Conservation (phyloP, 1,284 basidiomycete genomes). For the Sporisorium sorghi region DNA sequence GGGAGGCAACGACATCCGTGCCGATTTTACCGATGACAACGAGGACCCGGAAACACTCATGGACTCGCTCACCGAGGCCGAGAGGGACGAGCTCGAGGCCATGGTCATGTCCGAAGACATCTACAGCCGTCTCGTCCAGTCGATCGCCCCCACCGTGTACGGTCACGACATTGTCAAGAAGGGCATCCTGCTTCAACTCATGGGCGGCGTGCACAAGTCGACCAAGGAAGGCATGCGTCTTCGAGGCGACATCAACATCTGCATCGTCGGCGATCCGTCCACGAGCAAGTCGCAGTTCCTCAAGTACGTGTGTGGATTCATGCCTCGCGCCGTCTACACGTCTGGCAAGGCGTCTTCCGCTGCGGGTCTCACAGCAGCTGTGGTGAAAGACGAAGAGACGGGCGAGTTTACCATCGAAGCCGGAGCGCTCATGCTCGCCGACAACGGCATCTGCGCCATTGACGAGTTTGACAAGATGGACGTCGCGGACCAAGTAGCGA, state of each 20-base stretch:
- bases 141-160: slow-evolving; percentile 97
- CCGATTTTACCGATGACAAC: slow-evolving; percentile 88
- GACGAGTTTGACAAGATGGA: slow-evolving; percentile 99
- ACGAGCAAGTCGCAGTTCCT: slow-evolving; percentile 98
- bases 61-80: slow-evolving; percentile 87
- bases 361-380: slow-evolving; percentile 97
- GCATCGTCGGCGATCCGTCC: slow-evolving; percentile 96
- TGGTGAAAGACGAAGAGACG: slow-evolving; percentile 97
- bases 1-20: slow-evolving; percentile 47
- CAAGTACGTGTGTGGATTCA: slow-evolving; percentile 99
- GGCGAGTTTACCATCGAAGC: slow-evolving; percentile 99
- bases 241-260: slow-evolving; percentile 97
- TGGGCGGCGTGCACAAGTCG: slow-evolving; percentile 99
- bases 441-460: slow-evolving; percentile 99
- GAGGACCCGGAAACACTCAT: slow-evolving; percentile 84
- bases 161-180: slow-evolving; percentile 79
- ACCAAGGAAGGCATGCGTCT: slow-evolving; percentile 96
- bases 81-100: slow-evolving; percentile 90
- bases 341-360: slow-evolving; percentile 99
- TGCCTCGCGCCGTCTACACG: slow-evolving; percentile 97
- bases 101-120: slow-evolving; percentile 96
- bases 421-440: slow-evolving; percentile 93
- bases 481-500: slow-evolving; percentile 95
- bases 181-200: slow-evolving; percentile 93
- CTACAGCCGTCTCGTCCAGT: slow-evolving; percentile 90